These are phyloP conservation scores for Didymella arachidicola DNA, from an alignment of 2,329 filamentous ascomycete species.

Conservation along the genomic window DNA sequence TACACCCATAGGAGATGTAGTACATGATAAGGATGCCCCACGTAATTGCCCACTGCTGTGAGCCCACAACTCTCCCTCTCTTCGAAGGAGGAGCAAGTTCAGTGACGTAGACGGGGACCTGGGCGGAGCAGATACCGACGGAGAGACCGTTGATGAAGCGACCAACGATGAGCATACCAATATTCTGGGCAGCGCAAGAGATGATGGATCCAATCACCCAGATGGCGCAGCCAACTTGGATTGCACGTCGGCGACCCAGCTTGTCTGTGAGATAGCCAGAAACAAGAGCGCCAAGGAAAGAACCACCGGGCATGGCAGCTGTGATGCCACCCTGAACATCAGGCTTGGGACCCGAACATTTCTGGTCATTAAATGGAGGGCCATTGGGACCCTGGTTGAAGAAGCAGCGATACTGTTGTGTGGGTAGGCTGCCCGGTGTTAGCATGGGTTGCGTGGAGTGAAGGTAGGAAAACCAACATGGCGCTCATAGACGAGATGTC, in stretches of 20 bases:
- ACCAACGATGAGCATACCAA: constrained; percentile 75
- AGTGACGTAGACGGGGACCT: constrained; percentile 73
- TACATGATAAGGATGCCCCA: constrained; percentile 60
- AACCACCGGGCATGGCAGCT: constrained; percentile 74
- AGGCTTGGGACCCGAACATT: constrained; percentile 61
- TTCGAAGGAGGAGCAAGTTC: constrained; percentile 67
- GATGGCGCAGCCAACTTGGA: constrained; percentile 61
- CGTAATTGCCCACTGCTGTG: constrained; percentile 77
- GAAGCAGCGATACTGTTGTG: constrained; percentile 73
- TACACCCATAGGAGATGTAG: constrained; percentile 50
- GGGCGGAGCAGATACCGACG: constrained; percentile 75
- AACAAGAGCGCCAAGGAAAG: constrained; percentile 69
- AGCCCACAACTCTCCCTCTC: constrained; percentile 72
- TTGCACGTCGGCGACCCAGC: constrained; percentile 62
- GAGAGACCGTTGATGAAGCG: constrained; percentile 76
- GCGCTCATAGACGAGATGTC: constrained; percentile 78
- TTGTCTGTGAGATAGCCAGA: constrained; percentile 68
- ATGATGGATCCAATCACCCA: constrained; percentile 69
- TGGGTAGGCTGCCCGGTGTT: constrained; percentile 61
- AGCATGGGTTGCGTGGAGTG: not conserved
- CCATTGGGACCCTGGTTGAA: constrained; percentile 65
- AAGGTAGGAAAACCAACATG: constrained; percentile 37
- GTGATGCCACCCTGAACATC: constrained; percentile 73
- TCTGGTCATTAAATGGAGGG: constrained; percentile 42
- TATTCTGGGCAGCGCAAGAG: constrained; percentile 68